phyloP scores from a whole-genome alignment of 805 yeast genomes.

The Geotrichum ghanense region DNA sequence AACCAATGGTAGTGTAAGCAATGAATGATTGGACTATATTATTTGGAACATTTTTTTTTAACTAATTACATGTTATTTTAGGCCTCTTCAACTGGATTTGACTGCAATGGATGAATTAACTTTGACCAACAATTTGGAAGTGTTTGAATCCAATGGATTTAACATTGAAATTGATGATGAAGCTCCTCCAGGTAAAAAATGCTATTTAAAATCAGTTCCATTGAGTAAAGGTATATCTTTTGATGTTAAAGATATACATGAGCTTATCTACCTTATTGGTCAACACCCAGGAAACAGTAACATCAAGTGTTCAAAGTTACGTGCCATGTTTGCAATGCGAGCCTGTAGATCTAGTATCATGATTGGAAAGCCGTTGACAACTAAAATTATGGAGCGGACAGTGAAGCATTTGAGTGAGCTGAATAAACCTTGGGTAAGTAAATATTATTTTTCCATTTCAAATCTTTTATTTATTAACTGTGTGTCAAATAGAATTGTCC shows the following conservation, averaged over 20 bases:
- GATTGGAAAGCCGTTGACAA: constrained; percentile 69
- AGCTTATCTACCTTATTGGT: constrained; percentile 55
- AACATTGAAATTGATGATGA: constrained; percentile 40
- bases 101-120: constrained; percentile 69
- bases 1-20: constrained; percentile 44
- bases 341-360: constrained; percentile 91
- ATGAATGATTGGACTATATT: constrained; percentile 5
- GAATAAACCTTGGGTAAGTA: constrained; percentile 75
- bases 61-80: background rate
- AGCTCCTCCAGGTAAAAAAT: constrained; percentile 42
- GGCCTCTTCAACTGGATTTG: constrained; percentile 45
- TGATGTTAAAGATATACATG: constrained; percentile 55
- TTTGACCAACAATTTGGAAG: constrained; percentile 45
- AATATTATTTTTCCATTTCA: background rate
- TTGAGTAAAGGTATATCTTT: constrained; percentile 59
- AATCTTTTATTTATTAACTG: constrained; percentile 5
- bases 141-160: constrained; percentile 72
- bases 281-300: constrained; percentile 37
- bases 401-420: constrained; percentile 57
- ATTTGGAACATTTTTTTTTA: constrained; percentile 3
- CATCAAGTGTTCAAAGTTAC: constrained; percentile 62
- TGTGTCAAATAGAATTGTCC: constrained; percentile 51
- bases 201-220: constrained; percentile 56
- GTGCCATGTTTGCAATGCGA: constrained; percentile 83
- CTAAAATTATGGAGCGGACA: constrained; percentile 51